Evolutionary conservation across 2,329 filamentous ascomycete species (phyloP), one percentile per base, ranked within the genome.

Genomic region (Fusarium beomiforme): DNA sequence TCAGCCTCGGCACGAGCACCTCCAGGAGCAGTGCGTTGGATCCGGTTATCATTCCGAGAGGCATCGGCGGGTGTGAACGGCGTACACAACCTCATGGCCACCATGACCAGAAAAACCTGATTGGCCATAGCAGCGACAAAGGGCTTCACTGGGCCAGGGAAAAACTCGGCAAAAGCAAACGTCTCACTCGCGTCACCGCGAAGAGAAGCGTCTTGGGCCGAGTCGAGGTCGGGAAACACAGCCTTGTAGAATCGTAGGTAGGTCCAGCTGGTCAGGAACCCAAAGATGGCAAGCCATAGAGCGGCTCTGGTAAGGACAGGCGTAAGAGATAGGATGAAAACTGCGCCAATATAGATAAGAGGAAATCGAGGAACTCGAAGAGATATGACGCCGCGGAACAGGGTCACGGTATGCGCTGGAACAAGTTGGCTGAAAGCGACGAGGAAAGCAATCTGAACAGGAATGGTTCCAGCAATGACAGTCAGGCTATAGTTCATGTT

Each of bases 391-490:
- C 94, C 94, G 71, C 92, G 92, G 84, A 97, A 95, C 64, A 99
- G 89, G 8, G 95, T 96, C 57, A 98, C 95, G 14, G 96, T 99
- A 81, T 99, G 96, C 69, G 97, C 95, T 24, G 96, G 96, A 37
- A 98, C 92, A 53, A 99, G 93, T 82, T 99, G 96, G 83, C 97
- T 98, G 83, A 98, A 97, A 59, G 95, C 93, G 76, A 98, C 93
- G 68, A 99, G 92, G 84, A 98, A 98, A 68, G 93, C 91, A 49
- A 96, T 94, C 81, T 98, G 95, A 63, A 98, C 86, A 19, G 95
- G 91, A 70, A 97, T 91, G 59, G 94, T 95, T 75, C 96, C 96
- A 75, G 93, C 93, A 78, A 98, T 93, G 70, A 93, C 91, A 47
- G 92, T 94, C 49, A 93, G 83, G 56, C 92, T 96, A 76, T 49